Evolutionary conservation across 2,329 filamentous ascomycete genomes (phyloP).

Genomic region (Ceratocystiopsis brevicomis): DNA sequence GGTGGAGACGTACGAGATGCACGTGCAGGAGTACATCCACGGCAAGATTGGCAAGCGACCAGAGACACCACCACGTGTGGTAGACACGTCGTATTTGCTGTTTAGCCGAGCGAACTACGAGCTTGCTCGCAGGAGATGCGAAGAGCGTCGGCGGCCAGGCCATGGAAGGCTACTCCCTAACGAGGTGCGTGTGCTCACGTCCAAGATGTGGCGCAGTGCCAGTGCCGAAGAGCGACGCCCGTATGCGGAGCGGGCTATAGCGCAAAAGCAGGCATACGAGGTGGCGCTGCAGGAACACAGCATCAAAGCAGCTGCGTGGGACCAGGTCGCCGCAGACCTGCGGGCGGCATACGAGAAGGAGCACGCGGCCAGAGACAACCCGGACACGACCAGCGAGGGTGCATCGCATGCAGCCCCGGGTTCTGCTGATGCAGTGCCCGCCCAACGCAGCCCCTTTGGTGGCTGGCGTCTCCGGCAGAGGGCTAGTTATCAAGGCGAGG

Average conservation of each 20-base stretch:
- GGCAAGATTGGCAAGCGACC: constrained; percentile 55
- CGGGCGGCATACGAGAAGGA: constrained; percentile 32
- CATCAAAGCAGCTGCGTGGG: constrained; percentile 48
- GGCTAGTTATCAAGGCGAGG: constrained; percentile 19
- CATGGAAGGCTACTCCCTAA: constrained; percentile 52
- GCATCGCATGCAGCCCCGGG: neutral
- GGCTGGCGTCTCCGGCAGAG: constrained; percentile 8
- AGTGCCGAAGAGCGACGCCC: constrained; percentile 51
- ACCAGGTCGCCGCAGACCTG: constrained; percentile 40
- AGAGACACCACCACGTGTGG: constrained; percentile 49
- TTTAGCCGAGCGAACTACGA: constrained; percentile 68
- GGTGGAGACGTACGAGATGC: constrained; percentile 36
- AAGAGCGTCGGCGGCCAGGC: constrained; percentile 43
- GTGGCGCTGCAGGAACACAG: constrained; percentile 40
- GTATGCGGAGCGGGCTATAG: constrained; percentile 55
- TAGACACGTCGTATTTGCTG: constrained; percentile 71
- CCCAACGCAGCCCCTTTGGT: constrained; percentile 5
- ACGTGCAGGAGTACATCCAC: constrained; percentile 31
- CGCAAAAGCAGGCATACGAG: constrained; percentile 47
- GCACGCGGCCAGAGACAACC: constrained; percentile 23
- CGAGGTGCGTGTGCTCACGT: constrained; percentile 69
- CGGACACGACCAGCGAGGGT: neutral
- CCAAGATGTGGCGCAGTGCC: constrained; percentile 78
- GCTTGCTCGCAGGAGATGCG: constrained; percentile 37
- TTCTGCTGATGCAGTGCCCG: constrained; percentile 15